phyloP scores from a whole-genome alignment of 2,329 filamentous ascomycete species.

The Scytalidium sp. region DNA sequence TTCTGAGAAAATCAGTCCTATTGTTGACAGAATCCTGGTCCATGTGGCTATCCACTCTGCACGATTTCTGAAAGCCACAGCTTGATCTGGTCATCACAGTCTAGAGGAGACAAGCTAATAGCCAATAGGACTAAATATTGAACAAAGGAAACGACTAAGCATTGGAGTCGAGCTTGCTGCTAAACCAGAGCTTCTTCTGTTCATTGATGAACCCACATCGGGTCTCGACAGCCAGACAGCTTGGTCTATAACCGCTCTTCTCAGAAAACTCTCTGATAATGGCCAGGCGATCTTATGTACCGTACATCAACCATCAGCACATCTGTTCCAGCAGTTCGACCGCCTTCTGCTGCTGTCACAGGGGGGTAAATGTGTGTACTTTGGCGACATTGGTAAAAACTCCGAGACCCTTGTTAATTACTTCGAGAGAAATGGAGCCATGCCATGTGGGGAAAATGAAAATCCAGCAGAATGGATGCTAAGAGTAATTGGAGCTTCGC shows the following conservation, averaged over 20 bases:
- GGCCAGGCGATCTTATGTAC: constrained; percentile 92
- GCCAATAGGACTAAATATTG: constrained; percentile 28
- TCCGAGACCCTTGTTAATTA: constrained; percentile 66
- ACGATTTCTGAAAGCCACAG: too few relatives aligned
- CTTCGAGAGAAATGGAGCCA: constrained; percentile 70
- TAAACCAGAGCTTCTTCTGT: constrained; percentile 82
- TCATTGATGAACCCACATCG: constrained; percentile 90
- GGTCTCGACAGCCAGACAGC: constrained; percentile 91
- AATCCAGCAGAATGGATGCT: constrained; percentile 85
- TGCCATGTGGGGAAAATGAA: constrained; percentile 60
- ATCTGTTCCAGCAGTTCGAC: constrained; percentile 89
- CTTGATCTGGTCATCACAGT: too few relatives aligned
- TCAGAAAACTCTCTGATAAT: constrained; percentile 83
- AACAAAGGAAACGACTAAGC: constrained; percentile 73
- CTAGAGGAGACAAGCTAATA: too few relatives aligned
- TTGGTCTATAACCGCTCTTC: constrained; percentile 83
- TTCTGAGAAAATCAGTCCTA: too few relatives aligned
- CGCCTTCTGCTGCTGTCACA: constrained; percentile 72
- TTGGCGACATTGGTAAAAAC: constrained; percentile 72
- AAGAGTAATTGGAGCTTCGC: constrained; percentile 51
- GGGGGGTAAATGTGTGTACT: constrained; percentile 77
- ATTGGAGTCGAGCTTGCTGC: constrained; percentile 93
- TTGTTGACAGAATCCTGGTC: too few relatives aligned
- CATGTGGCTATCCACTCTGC: too few relatives aligned
- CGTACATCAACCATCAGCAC: constrained; percentile 90